Evolutionary conservation across 2,329 filamentous ascomycete genomes (phyloP), one percentile per base, ranked within the genome.

Genomic region (Lecanicillium sp.): DNA sequence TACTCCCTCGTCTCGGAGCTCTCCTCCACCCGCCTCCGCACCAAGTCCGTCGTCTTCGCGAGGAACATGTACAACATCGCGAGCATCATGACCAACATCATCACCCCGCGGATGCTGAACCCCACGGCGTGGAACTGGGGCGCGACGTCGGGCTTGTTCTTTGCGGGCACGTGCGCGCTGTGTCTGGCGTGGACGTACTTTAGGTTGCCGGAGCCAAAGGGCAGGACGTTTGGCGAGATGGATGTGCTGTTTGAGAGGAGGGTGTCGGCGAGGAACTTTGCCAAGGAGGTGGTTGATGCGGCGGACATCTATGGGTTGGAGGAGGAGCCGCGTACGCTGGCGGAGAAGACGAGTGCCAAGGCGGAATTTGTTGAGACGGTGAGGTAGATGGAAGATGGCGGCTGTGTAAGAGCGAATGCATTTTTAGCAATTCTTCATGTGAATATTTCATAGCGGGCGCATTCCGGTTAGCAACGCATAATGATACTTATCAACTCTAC

Each of bases 1-100:
- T 95, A 93, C 68, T 91, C 87, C 0, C 76, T 95, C 27, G 89
- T 95, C 4, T 79, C 72, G 1, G 72, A 74, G 56, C 52, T 73
- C 3, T 64, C 66, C 1, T 71, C 69, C 0, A 72, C 70, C 4
- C 70, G 71, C 32, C 64, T 74, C 17, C 65, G 71, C 38, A 70
- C 67, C 40, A 71, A 73, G 58, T 70, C 70, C 0, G 67, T 74
- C 15, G 70, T 72, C 11, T 57, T 74, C 15, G 70, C 68, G 1
- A 63, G 72, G 40, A 69, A 67, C 52, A 46, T 67, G 17, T 79
- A 77, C 62, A 75, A 79, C 52, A 61, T 77, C 5, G 58, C 61
- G 19, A 68, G 68, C 48, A 73, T 80, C 35, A 52, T 70, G 20
- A 69, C 66, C 55, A 77, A 72, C 54, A 58, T 73, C 40, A 58